Evolutionary conservation across 805 yeast species (phyloP), one percentile per base, ranked within the genome.

Genomic region (Debaryomyces prosopidis): DNA sequence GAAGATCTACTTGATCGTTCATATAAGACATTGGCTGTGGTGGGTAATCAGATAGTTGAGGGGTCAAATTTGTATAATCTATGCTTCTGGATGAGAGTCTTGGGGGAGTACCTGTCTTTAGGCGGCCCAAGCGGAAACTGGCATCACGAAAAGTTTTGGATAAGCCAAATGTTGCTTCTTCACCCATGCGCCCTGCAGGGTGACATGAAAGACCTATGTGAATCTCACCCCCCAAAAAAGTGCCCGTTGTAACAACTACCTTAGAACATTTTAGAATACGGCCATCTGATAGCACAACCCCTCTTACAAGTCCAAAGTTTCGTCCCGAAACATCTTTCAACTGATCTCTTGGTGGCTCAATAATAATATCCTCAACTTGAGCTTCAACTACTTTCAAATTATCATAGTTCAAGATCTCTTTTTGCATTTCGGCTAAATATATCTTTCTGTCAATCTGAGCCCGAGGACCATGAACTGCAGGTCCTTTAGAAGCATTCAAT

Each of bases 31-130:
- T 90, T 15, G 99, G 96, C 46, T 79, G 81, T 0, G 97, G 96
- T 1, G 92, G 89, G 20, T 68, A 63, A 58, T 92, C 97, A 8
- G 97, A 95, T 2, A 77, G 75, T 62, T 92, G 96, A 1, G 75
- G 75, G n/a, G 69, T 70, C 45, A 94, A 66, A n/a, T 72, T 65
- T 1, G 69, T 53, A 57, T 82, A 91, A 60, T 92, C 73, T 17
- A 94, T 90, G 0, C 92, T 78, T 42, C 76, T 75, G 1, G 83
- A 76, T 38, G 86, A 84, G 19, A 94, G 68, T 47, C 99, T 75
- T 2, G 98, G 96, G 0, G 99, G 99, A 0, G 99, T 94, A 0
- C 99, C 99, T 0, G 99, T 94, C 59, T 94, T 94, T 54, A 94
- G 72, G 45, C 99, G 75, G 0, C 98, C 98, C 42, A 94, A 68